Percentiles rank a stretch among this genome's conserved stretches.
Evolutionary conservation across 208 protist genomes (phyloP).

Genomic region (Phytomonas serpens): DNA sequence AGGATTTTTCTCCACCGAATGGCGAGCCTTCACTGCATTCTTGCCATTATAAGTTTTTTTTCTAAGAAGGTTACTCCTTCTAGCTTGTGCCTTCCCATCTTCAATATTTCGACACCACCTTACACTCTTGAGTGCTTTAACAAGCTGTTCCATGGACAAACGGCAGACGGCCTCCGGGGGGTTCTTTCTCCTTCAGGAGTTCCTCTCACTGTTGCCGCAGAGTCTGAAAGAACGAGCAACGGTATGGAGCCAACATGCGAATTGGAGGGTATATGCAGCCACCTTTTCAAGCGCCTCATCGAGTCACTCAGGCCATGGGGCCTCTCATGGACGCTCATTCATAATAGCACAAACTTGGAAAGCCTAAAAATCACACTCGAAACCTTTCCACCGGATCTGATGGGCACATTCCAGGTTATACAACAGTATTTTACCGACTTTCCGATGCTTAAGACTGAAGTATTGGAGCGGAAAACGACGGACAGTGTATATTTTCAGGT

Average conservation of each 20-base stretch:
- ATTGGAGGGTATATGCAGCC: background rate
- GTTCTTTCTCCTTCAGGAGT: conserved; percentile 1
- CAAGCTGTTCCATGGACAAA: conserved; percentile 10
- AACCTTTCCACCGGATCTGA: background rate
- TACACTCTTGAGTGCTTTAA: conserved; percentile 22
- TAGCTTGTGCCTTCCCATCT: background rate
- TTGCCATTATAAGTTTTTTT: conserved; percentile 25
- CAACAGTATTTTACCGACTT: background rate
- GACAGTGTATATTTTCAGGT: conserved; percentile 23
- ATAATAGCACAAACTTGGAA: background rate
- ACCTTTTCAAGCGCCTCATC: background rate
- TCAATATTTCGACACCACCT: background rate
- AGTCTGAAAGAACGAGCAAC: background rate
- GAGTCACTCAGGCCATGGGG: conserved; percentile 13
- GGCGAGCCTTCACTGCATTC: conserved; percentile 19
- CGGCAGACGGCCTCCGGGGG: conserved; percentile 1
- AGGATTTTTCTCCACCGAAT: conserved; percentile 6
- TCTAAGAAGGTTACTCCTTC: conserved; percentile 3
- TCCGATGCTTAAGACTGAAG: background rate
- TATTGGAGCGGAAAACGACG: background rate
- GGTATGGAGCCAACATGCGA: background rate
- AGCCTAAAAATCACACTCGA: background rate
- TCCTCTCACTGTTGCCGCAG: background rate
- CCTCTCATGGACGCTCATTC: conserved; percentile 19
- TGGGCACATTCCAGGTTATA: background rate